These are phyloP conservation scores for Leccinum laetum DNA, from an alignment of 1,284 basidiomycete species.

Conservation along the genomic window DNA sequence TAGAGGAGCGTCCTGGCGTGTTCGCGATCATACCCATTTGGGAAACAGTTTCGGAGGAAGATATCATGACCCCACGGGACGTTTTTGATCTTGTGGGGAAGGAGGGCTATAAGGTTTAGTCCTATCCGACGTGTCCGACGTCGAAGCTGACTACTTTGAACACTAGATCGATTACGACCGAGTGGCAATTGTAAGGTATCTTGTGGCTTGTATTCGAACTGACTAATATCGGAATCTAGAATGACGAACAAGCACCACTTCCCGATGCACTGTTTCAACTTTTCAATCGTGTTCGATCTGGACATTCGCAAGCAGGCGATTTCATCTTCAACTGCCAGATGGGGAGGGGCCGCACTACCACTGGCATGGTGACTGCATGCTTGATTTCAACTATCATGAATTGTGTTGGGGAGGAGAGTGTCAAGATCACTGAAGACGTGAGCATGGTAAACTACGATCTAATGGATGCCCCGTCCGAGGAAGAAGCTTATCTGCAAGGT, in stretches of 20 bases:
- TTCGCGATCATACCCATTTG: constrained; percentile 89
- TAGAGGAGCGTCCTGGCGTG: constrained; percentile 89
- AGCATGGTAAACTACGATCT: constrained; percentile 54
- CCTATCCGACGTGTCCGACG: background rate
- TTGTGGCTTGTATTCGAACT: background rate
- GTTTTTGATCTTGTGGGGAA: constrained; percentile 72
- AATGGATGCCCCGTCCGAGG: constrained; percentile 80
- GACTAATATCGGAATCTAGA: constrained; percentile 48
- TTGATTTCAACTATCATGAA: constrained; percentile 80
- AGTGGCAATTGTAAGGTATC: constrained; percentile 71
- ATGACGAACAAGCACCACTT: constrained; percentile 94
- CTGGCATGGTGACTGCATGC: constrained; percentile 91
- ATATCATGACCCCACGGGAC: constrained; percentile 94
- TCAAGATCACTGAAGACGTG: constrained; percentile 42
- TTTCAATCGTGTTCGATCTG: constrained; percentile 69
- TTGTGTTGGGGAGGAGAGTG: constrained; percentile 49
- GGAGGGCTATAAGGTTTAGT: constrained; percentile 72
- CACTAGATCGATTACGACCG: constrained; percentile 86
- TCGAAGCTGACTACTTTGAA: constrained; percentile 11
- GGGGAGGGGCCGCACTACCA: constrained; percentile 83
- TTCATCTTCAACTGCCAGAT: constrained; percentile 91
- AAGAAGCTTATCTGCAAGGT: constrained; percentile 88
- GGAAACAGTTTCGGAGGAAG: constrained; percentile 83
- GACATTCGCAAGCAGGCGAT: constrained; percentile 67
- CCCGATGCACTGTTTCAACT: constrained; percentile 83